phyloP scores from a whole-genome alignment of 1,284 basidiomycete genomes.

The Puccinia polysora region DNA sequence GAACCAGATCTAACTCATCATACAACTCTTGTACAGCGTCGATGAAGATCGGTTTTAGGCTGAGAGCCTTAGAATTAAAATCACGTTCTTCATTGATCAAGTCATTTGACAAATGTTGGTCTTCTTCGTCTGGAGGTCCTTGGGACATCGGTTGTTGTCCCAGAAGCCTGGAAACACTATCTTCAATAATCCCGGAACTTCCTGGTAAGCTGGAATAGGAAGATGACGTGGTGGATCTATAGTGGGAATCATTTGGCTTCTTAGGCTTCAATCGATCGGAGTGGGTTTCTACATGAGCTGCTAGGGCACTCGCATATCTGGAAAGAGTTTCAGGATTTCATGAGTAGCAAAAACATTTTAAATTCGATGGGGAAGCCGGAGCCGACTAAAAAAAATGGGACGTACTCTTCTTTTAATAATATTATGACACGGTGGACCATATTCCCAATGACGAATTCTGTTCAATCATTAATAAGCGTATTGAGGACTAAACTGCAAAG shows the following conservation, averaged over 20 bases:
- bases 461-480: no score
- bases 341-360: neutral
- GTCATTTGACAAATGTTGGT: neutral
- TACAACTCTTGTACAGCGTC: slow-evolving; percentile 43
- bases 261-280: slow-evolving; percentile 11
- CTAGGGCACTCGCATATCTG: slow-evolving; percentile 41
- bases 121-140: slow-evolving; percentile 12
- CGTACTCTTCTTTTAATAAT: slow-evolving; percentile 40
- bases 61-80: slow-evolving; percentile 21
- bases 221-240: slow-evolving; percentile 12
- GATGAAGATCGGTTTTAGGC: slow-evolving; percentile 41
- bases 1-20: slow-evolving; percentile 36
- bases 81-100: slow-evolving; percentile 12
- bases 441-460: slow-evolving; percentile 43
- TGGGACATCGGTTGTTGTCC: slow-evolving; percentile 26
- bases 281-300: slow-evolving; percentile 10
- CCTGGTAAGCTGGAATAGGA: slow-evolving; percentile 14
- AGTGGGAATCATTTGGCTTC: slow-evolving; percentile 4
- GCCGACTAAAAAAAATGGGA: neutral
- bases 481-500: no score
- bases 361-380: no score
- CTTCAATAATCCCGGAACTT: neutral
- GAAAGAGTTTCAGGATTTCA: no score
- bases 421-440: slow-evolving; percentile 25
- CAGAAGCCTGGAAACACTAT: slow-evolving; percentile 31